phyloP scores from a whole-genome alignment of 805 yeast genomes.

The Candida incommunis region DNA sequence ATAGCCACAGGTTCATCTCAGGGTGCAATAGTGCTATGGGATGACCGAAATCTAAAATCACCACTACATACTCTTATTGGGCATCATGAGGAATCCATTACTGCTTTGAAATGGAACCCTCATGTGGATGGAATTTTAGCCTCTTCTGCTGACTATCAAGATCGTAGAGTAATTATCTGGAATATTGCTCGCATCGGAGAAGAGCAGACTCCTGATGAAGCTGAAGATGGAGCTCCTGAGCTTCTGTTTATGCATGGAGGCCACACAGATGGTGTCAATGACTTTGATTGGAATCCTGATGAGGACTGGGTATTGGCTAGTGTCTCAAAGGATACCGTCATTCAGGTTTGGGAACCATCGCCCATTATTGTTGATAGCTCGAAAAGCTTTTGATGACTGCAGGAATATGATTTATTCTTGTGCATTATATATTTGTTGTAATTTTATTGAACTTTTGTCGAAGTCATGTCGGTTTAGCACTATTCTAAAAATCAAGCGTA shows the following conservation, averaged over 20 bases:
- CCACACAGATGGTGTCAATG: conserved; percentile 54
- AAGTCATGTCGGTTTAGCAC: no score
- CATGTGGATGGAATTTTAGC: conserved; percentile 64
- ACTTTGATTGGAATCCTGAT: conserved; percentile 48
- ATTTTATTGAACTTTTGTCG: no score
- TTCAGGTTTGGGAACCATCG: conserved; percentile 59
- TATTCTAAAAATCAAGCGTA: no score
- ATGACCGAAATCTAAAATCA: conserved; percentile 42
- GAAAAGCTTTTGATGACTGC: no score
- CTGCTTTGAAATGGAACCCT: conserved; percentile 66
- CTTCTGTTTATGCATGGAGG: conserved; percentile 88
- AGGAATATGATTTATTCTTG: no score
- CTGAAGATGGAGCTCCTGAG: conserved; percentile 85
- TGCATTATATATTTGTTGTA: no score
- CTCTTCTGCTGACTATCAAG: conserved; percentile 49
- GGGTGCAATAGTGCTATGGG: conserved; percentile 54
- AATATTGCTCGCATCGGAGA: conserved; percentile 67
- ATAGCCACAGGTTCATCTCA: conserved; percentile 69
- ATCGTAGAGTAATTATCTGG: conserved; percentile 70
- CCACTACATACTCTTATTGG: conserved; percentile 59
- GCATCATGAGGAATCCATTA: conserved; percentile 52
- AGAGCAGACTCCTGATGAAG: conserved; percentile 76
- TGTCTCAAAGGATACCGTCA: conserved; percentile 56
- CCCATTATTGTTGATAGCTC: conserved; percentile 2
- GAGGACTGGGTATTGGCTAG: conserved; percentile 42